Evolutionary conservation across 108 stramenopile genomes (phyloP).

Genomic region (Parmales sp.): DNA sequence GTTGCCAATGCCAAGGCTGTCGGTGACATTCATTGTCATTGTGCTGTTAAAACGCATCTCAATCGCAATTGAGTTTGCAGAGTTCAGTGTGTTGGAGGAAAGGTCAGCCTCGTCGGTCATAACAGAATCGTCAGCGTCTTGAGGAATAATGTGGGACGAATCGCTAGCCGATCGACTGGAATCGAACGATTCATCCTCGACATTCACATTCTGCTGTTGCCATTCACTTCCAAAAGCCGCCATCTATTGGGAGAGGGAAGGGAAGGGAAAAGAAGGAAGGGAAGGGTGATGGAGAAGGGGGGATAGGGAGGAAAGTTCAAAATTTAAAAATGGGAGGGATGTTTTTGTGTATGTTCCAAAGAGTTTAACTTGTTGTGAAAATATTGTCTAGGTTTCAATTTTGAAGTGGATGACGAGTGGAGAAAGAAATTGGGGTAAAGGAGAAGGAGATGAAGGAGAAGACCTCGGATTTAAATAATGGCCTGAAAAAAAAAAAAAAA

Average conservation of each 20-base stretch:
- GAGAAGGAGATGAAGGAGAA: not conserved
- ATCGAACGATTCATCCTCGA: not conserved
- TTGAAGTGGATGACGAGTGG: no score
- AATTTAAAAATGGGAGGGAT: no score
- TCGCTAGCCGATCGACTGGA: not conserved
- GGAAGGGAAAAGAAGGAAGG: not conserved
- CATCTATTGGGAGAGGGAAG: not conserved
- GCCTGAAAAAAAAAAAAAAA: not conserved
- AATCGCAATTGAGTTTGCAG: no score
- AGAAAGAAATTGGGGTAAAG: not conserved
- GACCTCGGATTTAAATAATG: not conserved
- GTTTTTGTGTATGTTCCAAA: no score
- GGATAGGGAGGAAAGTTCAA: not conserved
- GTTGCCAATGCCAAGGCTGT: not conserved
- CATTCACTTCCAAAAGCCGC: not conserved
- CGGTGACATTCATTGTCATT: no score
- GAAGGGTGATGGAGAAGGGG: not conserved
- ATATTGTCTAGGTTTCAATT: no score
- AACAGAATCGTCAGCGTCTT: no score
- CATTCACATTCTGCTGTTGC: not conserved
- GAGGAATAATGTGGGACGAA: no score
- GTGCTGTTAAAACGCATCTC: no score
- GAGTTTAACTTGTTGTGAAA: no score
- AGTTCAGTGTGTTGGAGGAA: not conserved
- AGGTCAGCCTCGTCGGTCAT: not conserved